phyloP scores from a whole-genome alignment of 106 monocot genomes.

The Dendrobium officinale region DNA sequence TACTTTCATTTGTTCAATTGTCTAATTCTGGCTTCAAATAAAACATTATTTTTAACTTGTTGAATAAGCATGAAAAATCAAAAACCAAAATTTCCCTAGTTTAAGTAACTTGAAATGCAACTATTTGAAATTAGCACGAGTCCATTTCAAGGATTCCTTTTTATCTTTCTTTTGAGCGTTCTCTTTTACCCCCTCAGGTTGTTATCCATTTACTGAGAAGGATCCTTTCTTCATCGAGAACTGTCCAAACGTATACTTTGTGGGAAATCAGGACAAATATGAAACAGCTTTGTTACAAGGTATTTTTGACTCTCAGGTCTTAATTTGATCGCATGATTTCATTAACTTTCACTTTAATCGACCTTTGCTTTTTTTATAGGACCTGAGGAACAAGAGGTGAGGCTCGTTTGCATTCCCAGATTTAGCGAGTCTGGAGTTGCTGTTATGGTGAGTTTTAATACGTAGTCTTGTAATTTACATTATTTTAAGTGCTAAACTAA shows the following conservation, averaged over 20 bases:
- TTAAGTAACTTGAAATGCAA: not conserved
- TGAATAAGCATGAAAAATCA: not conserved
- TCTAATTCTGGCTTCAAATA: not conserved
- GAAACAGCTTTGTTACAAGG: constrained; percentile 64
- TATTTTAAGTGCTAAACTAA: not conserved
- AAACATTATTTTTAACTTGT: not conserved
- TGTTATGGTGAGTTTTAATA: constrained; percentile 51
- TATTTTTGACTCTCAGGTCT: constrained; percentile 11
- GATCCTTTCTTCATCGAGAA: constrained; percentile 88
- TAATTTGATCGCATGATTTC: not conserved
- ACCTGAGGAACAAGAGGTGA: constrained; percentile 66
- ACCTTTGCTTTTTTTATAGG: constrained; percentile 28
- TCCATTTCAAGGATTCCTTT: not conserved
- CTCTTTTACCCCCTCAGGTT: constrained; percentile 36
- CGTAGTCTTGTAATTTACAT: not conserved
- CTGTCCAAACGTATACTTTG: constrained; percentile 89
- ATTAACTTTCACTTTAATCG: not conserved
- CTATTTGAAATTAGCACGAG: not conserved
- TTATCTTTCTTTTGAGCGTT: not conserved
- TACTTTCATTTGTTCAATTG: not conserved
- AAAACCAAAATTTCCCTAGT: not conserved
- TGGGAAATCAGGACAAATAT: constrained; percentile 86
- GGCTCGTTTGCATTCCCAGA: constrained; percentile 90
- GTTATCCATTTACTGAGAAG: constrained; percentile 86
- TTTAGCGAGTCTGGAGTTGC: constrained; percentile 89